These are phyloP conservation scores for Pichia eremophila DNA, from an alignment of 805 yeast species.

Conservation along the genomic window DNA sequence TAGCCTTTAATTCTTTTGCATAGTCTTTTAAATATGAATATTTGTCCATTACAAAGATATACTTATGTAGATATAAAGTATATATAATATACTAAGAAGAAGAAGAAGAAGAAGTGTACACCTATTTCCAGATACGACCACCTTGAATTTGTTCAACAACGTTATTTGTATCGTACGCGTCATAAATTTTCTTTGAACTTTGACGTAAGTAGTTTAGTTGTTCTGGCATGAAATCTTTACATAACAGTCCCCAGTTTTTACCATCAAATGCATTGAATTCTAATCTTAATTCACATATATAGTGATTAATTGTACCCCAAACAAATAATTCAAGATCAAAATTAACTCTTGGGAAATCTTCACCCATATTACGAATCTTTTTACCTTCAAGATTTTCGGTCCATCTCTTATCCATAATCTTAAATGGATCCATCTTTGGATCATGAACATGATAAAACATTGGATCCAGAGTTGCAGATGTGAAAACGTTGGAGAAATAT, in stretches of 20 bases:
- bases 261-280: slow-evolving; percentile 17
- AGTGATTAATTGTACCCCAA: slow-evolving; percentile 27
- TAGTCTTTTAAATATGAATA: not conserved
- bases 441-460: slow-evolving; percentile 40
- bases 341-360: slow-evolving; percentile 24
- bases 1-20: slow-evolving; percentile 1
- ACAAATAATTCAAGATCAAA: slow-evolving; percentile 26
- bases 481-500: slow-evolving; percentile 19
- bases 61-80: not conserved
- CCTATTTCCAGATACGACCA: slow-evolving; percentile 6
- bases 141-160: slow-evolving; percentile 10
- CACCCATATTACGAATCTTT: slow-evolving; percentile 26
- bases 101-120: not conserved
- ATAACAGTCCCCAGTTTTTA: slow-evolving; percentile 15
- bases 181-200: slow-evolving; percentile 17
- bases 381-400: slow-evolving; percentile 23
- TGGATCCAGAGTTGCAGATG: slow-evolving; percentile 21
- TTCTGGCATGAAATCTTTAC: slow-evolving; percentile 21
- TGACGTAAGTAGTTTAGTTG: slow-evolving; percentile 19
- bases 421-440: slow-evolving; percentile 48
- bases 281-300: slow-evolving; percentile 23
- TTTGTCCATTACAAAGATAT: not conserved
- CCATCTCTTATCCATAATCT: slow-evolving; percentile 20
- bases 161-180: slow-evolving; percentile 8
- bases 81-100: not conserved